phyloP scores from a whole-genome alignment of 2,329 filamentous ascomycete genomes.

The Fusarium keratoplasticum region DNA sequence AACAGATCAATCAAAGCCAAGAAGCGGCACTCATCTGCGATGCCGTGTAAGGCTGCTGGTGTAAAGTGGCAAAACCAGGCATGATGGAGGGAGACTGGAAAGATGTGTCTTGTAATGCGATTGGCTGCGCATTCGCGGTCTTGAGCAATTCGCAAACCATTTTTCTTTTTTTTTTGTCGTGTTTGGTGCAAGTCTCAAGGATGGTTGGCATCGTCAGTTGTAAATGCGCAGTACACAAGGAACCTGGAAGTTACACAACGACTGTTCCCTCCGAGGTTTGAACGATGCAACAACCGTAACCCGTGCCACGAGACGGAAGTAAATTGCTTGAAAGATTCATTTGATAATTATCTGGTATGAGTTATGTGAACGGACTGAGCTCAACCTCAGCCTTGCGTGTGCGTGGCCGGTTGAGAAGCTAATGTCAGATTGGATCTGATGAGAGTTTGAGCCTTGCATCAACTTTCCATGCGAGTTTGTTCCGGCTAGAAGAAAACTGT shows the following conservation, averaged over 20 bases:
- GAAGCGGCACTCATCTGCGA: slow-evolving; percentile 22
- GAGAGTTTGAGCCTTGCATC: background rate
- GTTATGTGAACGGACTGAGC: background rate
- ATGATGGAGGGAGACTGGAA: background rate
- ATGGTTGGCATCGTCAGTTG: background rate
- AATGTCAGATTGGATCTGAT: background rate
- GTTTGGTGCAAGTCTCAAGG: background rate
- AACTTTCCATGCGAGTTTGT: background rate
- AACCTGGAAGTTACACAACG: background rate
- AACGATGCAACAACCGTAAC: background rate
- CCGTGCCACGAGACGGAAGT: background rate
- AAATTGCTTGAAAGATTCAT: background rate
- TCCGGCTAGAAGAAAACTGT: background rate
- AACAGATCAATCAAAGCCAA: slow-evolving; percentile 27
- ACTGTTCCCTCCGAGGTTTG: slow-evolving; percentile 1
- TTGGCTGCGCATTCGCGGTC: background rate
- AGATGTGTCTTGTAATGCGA: slow-evolving; percentile 5
- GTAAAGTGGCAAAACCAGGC: background rate
- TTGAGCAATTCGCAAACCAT: background rate
- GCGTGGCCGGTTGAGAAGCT: background rate
- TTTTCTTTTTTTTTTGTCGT: background rate
- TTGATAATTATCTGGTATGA: background rate
- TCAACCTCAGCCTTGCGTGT: background rate
- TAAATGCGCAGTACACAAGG: background rate
- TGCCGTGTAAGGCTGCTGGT: slow-evolving; percentile 7